Percentiles rank a stretch among this genome's conserved stretches.
Evolutionary conservation across 2,329 filamentous ascomycete genomes (phyloP).

Genomic region (Ceratocystis variospora): DNA sequence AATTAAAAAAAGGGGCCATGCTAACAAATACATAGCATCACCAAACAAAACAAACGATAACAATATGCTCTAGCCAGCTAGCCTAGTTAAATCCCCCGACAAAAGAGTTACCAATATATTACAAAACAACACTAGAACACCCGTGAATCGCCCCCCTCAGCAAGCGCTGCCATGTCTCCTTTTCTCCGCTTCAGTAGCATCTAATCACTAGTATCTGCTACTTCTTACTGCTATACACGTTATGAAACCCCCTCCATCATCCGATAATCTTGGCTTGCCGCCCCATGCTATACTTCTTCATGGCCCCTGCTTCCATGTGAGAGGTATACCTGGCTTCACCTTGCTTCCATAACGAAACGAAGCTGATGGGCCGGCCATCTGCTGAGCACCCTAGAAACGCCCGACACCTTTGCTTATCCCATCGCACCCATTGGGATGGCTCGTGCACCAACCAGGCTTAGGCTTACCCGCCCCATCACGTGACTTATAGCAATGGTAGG

Average conservation of each 20-base stretch:
- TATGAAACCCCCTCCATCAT: too few species aligned
- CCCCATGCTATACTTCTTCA: too few species aligned
- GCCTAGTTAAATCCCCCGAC: not conserved
- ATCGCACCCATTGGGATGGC: not conserved
- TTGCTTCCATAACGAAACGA: not conserved
- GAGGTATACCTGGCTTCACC: not conserved
- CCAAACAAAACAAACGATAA: too few species aligned
- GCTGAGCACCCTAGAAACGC: not conserved
- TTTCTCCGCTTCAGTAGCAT: too few species aligned
- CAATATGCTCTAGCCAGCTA: too few species aligned
- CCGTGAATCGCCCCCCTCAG: too few species aligned
- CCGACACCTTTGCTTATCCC: not conserved
- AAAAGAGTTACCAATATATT: not conserved
- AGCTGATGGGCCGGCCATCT: too few species aligned
- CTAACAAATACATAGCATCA: not conserved
- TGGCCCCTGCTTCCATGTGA: too few species aligned
- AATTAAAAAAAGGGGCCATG: not conserved
- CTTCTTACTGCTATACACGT: too few species aligned
- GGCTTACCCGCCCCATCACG: not conserved
- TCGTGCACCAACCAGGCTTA: not conserved
- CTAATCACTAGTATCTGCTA: too few species aligned
- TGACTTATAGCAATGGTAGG: not conserved
- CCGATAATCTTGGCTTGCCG: too few species aligned
- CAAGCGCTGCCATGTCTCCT: too few species aligned
- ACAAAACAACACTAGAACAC: not conserved